These are phyloP conservation scores for Hortiboletus campestris DNA, from an alignment of 768 basidiomycete species.

Conservation along the genomic window DNA sequence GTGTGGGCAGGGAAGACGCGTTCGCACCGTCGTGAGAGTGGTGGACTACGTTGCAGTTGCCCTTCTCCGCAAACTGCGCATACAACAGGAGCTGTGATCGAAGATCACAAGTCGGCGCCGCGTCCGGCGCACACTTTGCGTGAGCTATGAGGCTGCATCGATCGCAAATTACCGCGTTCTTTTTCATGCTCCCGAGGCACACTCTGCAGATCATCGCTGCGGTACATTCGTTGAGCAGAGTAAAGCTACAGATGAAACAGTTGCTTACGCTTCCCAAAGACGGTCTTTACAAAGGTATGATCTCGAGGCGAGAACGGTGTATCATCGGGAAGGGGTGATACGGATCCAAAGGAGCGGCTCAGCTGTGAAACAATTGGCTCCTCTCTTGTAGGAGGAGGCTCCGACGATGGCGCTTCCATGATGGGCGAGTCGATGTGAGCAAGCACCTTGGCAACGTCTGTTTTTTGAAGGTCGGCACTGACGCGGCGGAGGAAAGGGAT, in stretches of 20 bases:
- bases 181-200: slow-evolving; percentile 77
- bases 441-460: slow-evolving; percentile 57
- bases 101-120: slow-evolving; percentile 79
- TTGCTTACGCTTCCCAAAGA: slow-evolving; percentile 84
- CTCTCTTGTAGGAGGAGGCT: slow-evolving; percentile 42
- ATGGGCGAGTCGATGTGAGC: slow-evolving; percentile 36
- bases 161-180: slow-evolving; percentile 82
- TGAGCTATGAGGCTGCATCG: slow-evolving; percentile 90
- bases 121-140: slow-evolving; percentile 67
- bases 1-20: neutral
- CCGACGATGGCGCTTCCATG: slow-evolving; percentile 41
- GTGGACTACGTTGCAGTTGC: slow-evolving; percentile 54
- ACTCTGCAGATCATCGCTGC: slow-evolving; percentile 86
- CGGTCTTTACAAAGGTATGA: slow-evolving; percentile 89
- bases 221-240: slow-evolving; percentile 6
- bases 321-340: slow-evolving; percentile 31
- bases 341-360: slow-evolving; percentile 38
- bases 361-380: slow-evolving; percentile 38
- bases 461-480: slow-evolving; percentile 79
- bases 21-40: slow-evolving; percentile 48
- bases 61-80: slow-evolving; percentile 74
- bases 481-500: slow-evolving; percentile 93
- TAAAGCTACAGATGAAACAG: neutral
- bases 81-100: slow-evolving; percentile 77
- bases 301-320: slow-evolving; percentile 56